A percentile compares a stretch with the other conserved stretches of the same genome.
Evolutionary conservation across 768 basidiomycete species (phyloP).

Genomic region (Mycena filopes): DNA sequence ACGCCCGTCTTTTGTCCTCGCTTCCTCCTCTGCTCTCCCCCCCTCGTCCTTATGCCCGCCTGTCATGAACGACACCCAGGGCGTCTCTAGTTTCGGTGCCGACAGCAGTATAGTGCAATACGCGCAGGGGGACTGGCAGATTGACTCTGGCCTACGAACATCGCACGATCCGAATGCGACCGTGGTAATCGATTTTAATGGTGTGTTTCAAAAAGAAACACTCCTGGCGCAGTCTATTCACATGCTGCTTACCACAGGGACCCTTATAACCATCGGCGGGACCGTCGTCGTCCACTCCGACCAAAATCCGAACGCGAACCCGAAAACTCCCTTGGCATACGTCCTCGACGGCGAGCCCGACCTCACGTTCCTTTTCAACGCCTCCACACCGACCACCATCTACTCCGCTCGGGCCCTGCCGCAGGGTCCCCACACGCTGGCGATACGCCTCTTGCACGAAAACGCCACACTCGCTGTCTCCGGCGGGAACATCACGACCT

Average conservation of each 20-base stretch:
- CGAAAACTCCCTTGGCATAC: constrained; percentile 18
- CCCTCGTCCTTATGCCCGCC: constrained; percentile 20
- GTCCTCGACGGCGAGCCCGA: constrained; percentile 34
- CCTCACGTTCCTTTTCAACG: constrained; percentile 26
- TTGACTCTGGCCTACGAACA: constrained; percentile 19
- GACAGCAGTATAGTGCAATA: constrained; percentile 20
- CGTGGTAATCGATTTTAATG: constrained; percentile 34
- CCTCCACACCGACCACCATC: constrained; percentile 17
- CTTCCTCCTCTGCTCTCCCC: neutral
- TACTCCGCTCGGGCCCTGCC: constrained; percentile 33
- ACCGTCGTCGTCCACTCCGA: constrained; percentile 8
- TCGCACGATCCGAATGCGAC: constrained; percentile 33
- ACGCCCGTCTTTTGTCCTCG: constrained; percentile 10
- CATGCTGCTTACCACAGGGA: constrained; percentile 13
- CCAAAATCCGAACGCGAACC: neutral
- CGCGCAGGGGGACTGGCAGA: constrained; percentile 22
- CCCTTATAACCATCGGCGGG: constrained; percentile 31
- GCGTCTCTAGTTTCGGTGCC: constrained; percentile 19
- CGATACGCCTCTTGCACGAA: constrained; percentile 28
- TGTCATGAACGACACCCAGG: constrained; percentile 22
- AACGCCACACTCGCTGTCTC: constrained; percentile 32
- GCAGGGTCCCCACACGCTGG: constrained; percentile 31
- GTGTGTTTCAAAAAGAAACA: constrained; percentile 17
- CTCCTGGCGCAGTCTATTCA: neutral
- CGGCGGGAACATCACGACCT: constrained; percentile 26